Evolutionary conservation across 768 basidiomycete genomes (phyloP), one percentile per base, ranked within the genome.

Genomic region (Xerocomus spinulosus): DNA sequence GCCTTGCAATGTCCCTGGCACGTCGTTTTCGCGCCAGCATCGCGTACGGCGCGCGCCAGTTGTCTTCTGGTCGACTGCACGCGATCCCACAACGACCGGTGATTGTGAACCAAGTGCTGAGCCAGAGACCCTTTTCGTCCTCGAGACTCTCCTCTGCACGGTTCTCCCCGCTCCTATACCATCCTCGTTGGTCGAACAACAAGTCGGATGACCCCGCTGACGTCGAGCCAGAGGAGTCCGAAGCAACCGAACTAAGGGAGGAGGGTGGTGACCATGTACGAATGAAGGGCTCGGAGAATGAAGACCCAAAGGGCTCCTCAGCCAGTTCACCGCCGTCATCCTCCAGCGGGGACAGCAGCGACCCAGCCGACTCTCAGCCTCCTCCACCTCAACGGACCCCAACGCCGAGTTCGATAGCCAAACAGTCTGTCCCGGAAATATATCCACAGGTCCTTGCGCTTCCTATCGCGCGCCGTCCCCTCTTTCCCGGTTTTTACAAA

Each of bases 401-500:
- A 23, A 61, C 71, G 1, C 66, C 70, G 5, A 75, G 77, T 25
- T 74, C 85, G 18, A 85, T 91, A 56, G 83, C 91, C 4, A 91
- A 89, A 56, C 89, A 88, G 49, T 83, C 87, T 14, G 84, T 96
- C 4, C 93, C 94, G 1, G 91, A 92, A 66, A 62, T 81, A 49
- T 97, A 97, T 67, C 94, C 95, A 1, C 91, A 95, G 63, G 85
- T 97, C 35, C 79, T 98, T 23, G 95, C 94, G 2, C 80, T 98
- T 0, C 95, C 95, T 4, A 97, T 98, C 50, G 92, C 92, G 26
- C 84, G 93, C 35, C 80, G 95, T 15, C 95, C 95, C 1, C 83
- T 97, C 38, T 97, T 97, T 72, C 95, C 95, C 4, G 92, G 93
- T 25, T 96, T 97, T 69, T 97, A 97, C 78, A 96, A 97, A 66